Evolutionary conservation across 2,329 filamentous ascomycete species (phyloP), one percentile per base, ranked within the genome.

Genomic region (Nemania abortiva): DNA sequence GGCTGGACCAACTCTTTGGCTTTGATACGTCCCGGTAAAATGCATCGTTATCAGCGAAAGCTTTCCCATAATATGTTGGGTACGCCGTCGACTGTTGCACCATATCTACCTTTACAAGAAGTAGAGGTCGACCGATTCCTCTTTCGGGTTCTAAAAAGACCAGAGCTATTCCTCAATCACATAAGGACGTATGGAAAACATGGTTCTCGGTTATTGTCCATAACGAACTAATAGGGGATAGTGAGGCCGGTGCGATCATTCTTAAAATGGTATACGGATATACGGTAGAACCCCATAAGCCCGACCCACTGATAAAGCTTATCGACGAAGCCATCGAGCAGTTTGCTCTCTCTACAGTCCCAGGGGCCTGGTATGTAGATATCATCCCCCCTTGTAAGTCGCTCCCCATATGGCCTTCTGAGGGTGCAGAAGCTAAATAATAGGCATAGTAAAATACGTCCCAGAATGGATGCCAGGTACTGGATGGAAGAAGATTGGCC

Each of bases 221-320:
- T 31, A 18, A 10, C 49, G 69, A 75, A 10, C 66, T 66, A 18
- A 65, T 9, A n/a, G 5, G 5, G 29, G 20, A 18, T 6, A 72
- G 64, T 57, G 79, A 76, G 72, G 75, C 75, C 0, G 72, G 71
- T 9, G 66, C 75, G 0, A 70, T 76, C 4, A 73, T 79, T 22
- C 68, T 79, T 1, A 75, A 76, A 7, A 74, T 77, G 0, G 29
- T 71, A 6, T 79, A 79, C 39, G 77, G 75, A 22, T 79, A 80
- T 57, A 72, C 68, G 1, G 63, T 73, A 6, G 71, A 76, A 10
- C 53, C 73, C 9, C 55, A 73, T 5, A 57, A 56, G 18, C 31
- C 50, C 1, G 78, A 80, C 24, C 73, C 72, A 0, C 63, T 79
- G 2, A 66, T 78, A 10, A 18, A 69, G 1, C 37, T 74, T 6